Base-by-base conservation (phyloP, 805 yeast species). In the Lipomyces mesembrius region DNA sequence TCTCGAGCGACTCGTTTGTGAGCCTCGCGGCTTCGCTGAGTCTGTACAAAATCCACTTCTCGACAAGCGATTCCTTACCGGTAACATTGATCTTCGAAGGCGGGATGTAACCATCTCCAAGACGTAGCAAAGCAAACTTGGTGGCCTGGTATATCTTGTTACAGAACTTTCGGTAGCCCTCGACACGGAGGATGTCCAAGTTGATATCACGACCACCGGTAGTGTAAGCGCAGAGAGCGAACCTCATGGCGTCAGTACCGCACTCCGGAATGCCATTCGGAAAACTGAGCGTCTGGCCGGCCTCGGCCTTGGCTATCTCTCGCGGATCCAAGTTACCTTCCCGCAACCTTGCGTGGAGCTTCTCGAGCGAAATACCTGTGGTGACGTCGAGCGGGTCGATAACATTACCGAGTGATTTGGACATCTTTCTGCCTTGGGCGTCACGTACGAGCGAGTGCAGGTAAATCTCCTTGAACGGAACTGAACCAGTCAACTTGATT, bases 101-200 rank as follows among this genome's bases (percentile, higher is more conserved):
- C 63, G 99, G 98, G 65, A 79, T 78, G 80, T 91, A 95, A 77
- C 88, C 97, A 34, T 86, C 90, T 69, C 98, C 98, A 70, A 95
- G 84, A 79, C 96, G 88, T 87, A 93, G 87, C 80, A 95, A 83
- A 55, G 92, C 98, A 77, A 95, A 95, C 82, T 95, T 95, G 70
- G 98, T 93, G 63, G 99, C 99, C 83, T 95, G 98, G 85, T 92
- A 95, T 75, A 95, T 95, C 87, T 95, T 95, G 88, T 95, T 95
- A 84, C 99, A 92, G 90, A 95, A 95, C 85, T 95, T 95, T 82
- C 99, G 88, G 88, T 95, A 95, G 76, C 98, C 99, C 79, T 95
- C 98, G 73, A 95, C 97, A 82, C 98, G 90, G 78, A 92, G 83
- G 74, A 95, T 92, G 78, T 95, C 98, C 78, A 95, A 84, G 82